A percentile compares a stretch with the other conserved stretches of the same genome.
phyloP scores from a whole-genome alignment of 2,329 filamentous ascomycete species.

The Harringtonia lauricola region DNA sequence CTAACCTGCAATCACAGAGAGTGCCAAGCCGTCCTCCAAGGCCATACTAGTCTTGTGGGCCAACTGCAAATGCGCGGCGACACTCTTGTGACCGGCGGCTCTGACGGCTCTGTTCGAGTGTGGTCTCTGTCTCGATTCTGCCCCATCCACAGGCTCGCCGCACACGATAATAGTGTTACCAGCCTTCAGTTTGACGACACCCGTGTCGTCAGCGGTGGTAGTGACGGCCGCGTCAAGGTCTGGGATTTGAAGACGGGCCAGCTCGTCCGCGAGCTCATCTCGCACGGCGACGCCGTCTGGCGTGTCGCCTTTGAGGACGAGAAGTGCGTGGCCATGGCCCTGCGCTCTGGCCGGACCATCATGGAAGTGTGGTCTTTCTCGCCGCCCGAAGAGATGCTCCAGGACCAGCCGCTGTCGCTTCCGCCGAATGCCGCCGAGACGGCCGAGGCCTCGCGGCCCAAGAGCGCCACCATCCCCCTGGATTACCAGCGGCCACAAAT shows the following conservation, averaged over 20 bases:
- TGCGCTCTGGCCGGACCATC: constrained; percentile 72
- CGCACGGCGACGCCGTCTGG: constrained; percentile 92
- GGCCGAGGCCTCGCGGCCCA: constrained; percentile 31
- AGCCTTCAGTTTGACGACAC: constrained; percentile 96
- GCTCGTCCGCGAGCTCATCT: constrained; percentile 80
- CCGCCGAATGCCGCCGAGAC: constrained; percentile 34
- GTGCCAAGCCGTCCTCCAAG: constrained; percentile 85
- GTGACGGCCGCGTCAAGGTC: constrained; percentile 95
- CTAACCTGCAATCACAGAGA: constrained; percentile 32
- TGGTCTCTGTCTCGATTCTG: constrained; percentile 90
- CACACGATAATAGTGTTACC: constrained; percentile 96
- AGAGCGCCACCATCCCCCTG: constrained; percentile 39
- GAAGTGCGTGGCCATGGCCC: constrained; percentile 92
- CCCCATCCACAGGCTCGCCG: constrained; percentile 86
- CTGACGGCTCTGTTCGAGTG: constrained; percentile 88
- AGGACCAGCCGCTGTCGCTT: constrained; percentile 40
- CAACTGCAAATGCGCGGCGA: constrained; percentile 93
- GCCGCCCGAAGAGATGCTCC: constrained; percentile 60
- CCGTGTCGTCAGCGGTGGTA: constrained; percentile 88
- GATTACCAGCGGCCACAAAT: constrained; percentile 27
- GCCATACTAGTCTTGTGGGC: constrained; percentile 91
- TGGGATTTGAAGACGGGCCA: constrained; percentile 93
- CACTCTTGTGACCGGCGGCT: constrained; percentile 90
- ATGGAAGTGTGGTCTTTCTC: constrained; percentile 99
- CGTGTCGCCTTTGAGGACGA: constrained; percentile 96